Conservation (phyloP, 2,329 filamentous ascomycete genomes). For the Cordyceps militaris region DNA sequence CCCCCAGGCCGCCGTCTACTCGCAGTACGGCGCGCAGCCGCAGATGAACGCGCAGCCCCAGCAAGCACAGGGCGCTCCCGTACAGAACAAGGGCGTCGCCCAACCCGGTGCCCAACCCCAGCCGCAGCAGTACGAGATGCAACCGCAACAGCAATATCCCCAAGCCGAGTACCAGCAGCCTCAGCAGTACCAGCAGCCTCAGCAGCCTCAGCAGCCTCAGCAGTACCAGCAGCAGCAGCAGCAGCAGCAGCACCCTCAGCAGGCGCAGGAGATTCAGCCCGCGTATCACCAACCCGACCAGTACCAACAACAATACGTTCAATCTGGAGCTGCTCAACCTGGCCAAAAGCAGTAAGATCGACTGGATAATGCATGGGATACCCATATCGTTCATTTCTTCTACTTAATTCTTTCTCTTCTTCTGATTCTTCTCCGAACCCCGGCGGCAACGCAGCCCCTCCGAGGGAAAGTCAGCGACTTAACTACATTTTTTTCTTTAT, state of each 20-base stretch:
- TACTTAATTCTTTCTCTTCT: background rate
- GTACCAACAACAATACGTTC: background rate
- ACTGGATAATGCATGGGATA: background rate
- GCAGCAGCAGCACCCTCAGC: background rate
- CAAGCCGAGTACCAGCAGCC: too few species aligned
- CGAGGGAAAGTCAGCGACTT: background rate
- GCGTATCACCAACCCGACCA: background rate
- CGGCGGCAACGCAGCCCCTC: background rate
- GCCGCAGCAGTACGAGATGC: constrained; percentile 9
- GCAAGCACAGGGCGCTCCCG: constrained; percentile 4
- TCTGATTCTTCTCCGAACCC: background rate
- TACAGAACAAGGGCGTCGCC: background rate
- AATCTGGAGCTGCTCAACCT: background rate
- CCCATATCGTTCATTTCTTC: background rate
- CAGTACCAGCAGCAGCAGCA: background rate
- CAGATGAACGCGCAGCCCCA: constrained; percentile 7
- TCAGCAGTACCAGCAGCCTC: background rate
- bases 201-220: background rate
- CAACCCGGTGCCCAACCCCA: background rate
- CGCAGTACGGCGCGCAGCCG: constrained; percentile 17
- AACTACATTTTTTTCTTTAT: background rate
- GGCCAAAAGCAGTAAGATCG: background rate
- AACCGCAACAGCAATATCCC: constrained; percentile 6
- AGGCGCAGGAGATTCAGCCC: constrained; percentile 8
- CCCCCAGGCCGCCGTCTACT: constrained; percentile 15